These are phyloP conservation scores for Tricholoma flavovirens DNA, from an alignment of 768 basidiomycete species.

Conservation along the genomic window DNA sequence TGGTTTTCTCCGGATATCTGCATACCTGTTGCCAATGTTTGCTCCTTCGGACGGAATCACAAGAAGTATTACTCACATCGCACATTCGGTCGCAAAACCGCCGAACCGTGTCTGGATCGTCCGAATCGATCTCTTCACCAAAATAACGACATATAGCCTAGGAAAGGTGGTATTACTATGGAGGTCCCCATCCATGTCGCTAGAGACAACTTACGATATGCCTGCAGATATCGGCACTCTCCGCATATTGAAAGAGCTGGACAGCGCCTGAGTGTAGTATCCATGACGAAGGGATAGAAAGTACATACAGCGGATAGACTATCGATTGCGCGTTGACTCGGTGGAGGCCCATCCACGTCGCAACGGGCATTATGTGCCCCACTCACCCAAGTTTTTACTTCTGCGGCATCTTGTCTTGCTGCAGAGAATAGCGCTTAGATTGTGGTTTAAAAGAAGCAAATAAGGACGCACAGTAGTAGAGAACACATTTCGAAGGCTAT, in stretches of 20 bases:
- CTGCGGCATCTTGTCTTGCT: constrained; percentile 74
- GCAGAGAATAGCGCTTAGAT: background rate
- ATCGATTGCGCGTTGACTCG: constrained; percentile 60
- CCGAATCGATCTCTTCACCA: constrained; percentile 57
- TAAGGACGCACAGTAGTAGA: constrained; percentile 67
- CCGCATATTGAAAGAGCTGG: constrained; percentile 45
- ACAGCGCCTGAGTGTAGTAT: constrained; percentile 1
- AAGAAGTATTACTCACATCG: constrained; percentile 47
- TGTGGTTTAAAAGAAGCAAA: background rate
- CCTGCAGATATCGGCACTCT: constrained; percentile 54
- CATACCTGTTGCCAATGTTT: constrained; percentile 48
- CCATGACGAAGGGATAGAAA: background rate
- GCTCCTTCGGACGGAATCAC: background rate
- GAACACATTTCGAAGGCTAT: constrained; percentile 75
- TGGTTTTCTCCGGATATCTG: constrained; percentile 68
- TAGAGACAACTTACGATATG: constrained; percentile 47
- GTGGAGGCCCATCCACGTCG: constrained; percentile 48
- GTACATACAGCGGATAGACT: constrained; percentile 56
- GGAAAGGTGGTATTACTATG: background rate
- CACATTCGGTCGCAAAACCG: constrained; percentile 73
- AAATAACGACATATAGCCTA: constrained; percentile 79
- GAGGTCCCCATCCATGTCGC: background rate
- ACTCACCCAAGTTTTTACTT: constrained; percentile 48
- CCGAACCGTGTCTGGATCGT: constrained; percentile 37
- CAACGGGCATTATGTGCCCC: constrained; percentile 41